Percentiles rank a stretch among this genome's conserved stretches.
These are phyloP conservation scores for Trametes maxima DNA, from an alignment of 768 basidiomycete genomes.

Conservation along the genomic window DNA sequence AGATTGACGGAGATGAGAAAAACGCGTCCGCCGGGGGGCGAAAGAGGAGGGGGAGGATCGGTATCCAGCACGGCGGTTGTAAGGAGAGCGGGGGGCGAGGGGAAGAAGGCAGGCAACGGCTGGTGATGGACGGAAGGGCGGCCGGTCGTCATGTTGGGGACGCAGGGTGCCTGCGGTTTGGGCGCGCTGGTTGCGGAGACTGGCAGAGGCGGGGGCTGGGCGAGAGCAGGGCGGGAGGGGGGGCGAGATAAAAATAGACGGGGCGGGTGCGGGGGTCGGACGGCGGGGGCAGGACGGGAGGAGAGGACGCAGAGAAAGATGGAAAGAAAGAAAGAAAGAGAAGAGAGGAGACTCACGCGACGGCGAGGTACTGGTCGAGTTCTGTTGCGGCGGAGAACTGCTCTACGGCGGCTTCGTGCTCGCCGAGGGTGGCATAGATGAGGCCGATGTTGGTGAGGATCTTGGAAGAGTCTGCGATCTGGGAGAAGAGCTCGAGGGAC, in stretches of 20 bases:
- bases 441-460: constrained; percentile 92
- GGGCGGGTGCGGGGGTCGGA: neutral
- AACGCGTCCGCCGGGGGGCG: too few species aligned
- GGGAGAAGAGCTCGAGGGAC: constrained; percentile 75
- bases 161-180: too few species aligned
- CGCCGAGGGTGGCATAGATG: constrained; percentile 89
- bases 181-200: too few species aligned
- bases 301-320: neutral
- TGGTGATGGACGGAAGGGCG: too few species aligned
- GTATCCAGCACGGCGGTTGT: too few species aligned
- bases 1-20: too few species aligned
- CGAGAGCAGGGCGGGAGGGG: neutral
- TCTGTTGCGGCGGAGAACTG: constrained; percentile 75
- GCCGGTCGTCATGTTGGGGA: too few species aligned
- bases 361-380: constrained; percentile 85
- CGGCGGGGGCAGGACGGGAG: neutral
- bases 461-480: constrained; percentile 85
- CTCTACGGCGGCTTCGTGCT: constrained; percentile 84
- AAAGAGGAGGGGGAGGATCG: too few species aligned
- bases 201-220: too few species aligned
- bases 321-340: neutral
- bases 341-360: constrained; percentile 61
- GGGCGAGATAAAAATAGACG: neutral
- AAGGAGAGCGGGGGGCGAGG: too few species aligned
- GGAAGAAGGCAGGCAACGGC: too few species aligned